Percentiles rank a stretch among this genome's conserved stretches.
phyloP scores from a whole-genome alignment of 148 eudicot genomes.

The Rhododendron molle region DNA sequence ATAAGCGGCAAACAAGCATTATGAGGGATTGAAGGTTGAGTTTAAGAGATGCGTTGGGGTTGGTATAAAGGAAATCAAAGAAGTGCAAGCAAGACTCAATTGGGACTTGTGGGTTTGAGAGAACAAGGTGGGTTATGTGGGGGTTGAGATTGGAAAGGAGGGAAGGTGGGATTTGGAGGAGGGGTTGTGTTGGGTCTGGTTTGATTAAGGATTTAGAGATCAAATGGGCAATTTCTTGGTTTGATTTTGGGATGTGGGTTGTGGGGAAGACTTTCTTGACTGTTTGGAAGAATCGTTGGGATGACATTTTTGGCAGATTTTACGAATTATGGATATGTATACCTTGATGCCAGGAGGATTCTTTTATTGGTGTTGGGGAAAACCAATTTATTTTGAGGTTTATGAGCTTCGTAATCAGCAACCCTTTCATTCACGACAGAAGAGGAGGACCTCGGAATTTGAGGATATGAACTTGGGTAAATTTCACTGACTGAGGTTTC shows the following conservation, averaged over 20 bases:
- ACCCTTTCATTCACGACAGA: neutral
- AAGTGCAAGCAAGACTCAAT: slow-evolving; percentile 42
- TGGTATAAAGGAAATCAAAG: slow-evolving; percentile 43
- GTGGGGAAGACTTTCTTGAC: slow-evolving; percentile 29
- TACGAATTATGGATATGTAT: neutral
- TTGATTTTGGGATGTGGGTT: slow-evolving; percentile 17
- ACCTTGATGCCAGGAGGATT: neutral
- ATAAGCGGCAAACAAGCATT: slow-evolving; percentile 48
- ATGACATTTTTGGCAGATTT: slow-evolving; percentile 26
- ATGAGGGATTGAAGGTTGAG: slow-evolving; percentile 47
- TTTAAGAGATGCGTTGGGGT: slow-evolving; percentile 25
- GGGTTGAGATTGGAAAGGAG: slow-evolving; percentile 38
- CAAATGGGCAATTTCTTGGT: slow-evolving; percentile 41
- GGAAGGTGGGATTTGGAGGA: slow-evolving; percentile 32
- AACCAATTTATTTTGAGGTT: neutral
- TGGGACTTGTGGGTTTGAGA: slow-evolving; percentile 55
- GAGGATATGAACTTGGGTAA: neutral
- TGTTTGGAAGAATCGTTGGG: slow-evolving; percentile 31
- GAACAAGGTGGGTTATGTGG: slow-evolving; percentile 43
- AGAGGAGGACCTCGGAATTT: neutral
- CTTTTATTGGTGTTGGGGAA: neutral
- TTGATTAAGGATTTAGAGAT: slow-evolving; percentile 39
- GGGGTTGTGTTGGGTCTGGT: slow-evolving; percentile 20
- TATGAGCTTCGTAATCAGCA: neutral
- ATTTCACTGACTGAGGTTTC: neutral